These are phyloP conservation scores for Podochytrium sp. DNA, from an alignment of 192 early-diverging fungal genomes.

Conservation along the genomic window DNA sequence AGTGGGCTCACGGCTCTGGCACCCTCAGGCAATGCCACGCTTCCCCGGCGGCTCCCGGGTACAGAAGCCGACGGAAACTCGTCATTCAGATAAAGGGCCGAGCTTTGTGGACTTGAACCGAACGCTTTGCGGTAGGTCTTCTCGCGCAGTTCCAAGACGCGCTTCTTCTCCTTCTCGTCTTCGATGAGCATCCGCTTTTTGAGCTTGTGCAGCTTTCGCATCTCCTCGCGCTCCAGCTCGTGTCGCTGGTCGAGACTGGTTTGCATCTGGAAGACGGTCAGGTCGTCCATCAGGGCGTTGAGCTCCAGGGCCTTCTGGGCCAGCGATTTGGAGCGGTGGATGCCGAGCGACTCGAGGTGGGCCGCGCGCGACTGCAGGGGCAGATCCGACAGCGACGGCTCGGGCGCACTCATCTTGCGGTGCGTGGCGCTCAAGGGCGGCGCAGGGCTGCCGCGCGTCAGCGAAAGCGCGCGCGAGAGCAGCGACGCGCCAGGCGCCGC, in stretches of 20 bases:
- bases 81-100: not conserved
- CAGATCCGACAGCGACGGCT: not conserved
- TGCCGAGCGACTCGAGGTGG: not conserved
- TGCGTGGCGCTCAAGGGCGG: not conserved
- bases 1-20: too few species aligned
- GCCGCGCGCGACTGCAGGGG: not conserved
- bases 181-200: too few species aligned
- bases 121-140: not conserved
- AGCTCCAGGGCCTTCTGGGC: not conserved
- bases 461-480: not conserved
- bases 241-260: not conserved
- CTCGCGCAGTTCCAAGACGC: not conserved
- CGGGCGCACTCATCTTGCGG: not conserved
- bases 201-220: not conserved
- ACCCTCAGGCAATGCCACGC: not conserved
- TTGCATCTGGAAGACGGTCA: not conserved
- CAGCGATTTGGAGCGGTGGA: not conserved
- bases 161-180: not conserved
- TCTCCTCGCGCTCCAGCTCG: not conserved
- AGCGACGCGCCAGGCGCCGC: too few species aligned
- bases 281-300: not conserved
- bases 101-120: not conserved
- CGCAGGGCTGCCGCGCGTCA: not conserved
- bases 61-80: not conserved
- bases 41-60: not conserved